Conservation (phyloP, 2,329 filamentous ascomycete species). For the Proliferodiscus dingleyae region DNA sequence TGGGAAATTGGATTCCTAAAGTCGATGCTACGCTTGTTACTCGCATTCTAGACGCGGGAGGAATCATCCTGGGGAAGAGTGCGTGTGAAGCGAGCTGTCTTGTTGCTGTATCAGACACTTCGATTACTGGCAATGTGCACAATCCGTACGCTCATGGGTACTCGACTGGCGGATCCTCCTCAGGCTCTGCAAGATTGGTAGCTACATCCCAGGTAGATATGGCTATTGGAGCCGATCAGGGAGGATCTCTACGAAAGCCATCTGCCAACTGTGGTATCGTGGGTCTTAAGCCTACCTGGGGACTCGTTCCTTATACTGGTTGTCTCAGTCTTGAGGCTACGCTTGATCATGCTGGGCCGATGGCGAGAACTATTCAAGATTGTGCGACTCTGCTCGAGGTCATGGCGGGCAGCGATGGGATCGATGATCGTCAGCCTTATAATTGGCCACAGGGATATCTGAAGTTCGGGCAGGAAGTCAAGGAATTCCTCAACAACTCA, state of each 20-base stretch:
- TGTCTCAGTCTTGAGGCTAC: constrained; percentile 44
- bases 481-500: too few relatives aligned
- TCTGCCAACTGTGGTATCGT: constrained; percentile 21
- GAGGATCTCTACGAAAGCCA: constrained; percentile 21
- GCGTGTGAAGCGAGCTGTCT: constrained; percentile 12
- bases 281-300: constrained; percentile 24
- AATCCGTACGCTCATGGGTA: constrained; percentile 43
- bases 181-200: constrained; percentile 42
- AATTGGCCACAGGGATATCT: too few relatives aligned
- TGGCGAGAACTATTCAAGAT: constrained; percentile 38
- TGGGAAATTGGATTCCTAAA: constrained; percentile 7
- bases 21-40: constrained; percentile 12
- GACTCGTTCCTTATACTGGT: constrained; percentile 23
- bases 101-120: constrained; percentile 8
- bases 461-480: too few relatives aligned
- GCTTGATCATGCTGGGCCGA: constrained; percentile 45
- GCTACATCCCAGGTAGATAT: constrained; percentile 29
- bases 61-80: constrained; percentile 8
- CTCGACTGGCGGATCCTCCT: constrained; percentile 44
- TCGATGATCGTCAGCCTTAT: too few relatives aligned
- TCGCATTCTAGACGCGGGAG: constrained; percentile 10
- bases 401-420: too few relatives aligned
- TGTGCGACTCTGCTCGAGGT: constrained; percentile 39
- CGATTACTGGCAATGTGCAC: constrained; percentile 27
- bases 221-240: constrained; percentile 15